Evolutionary conservation across 2,329 filamentous ascomycete genomes (phyloP).

Genomic region (Cyphellophora attinorum): DNA sequence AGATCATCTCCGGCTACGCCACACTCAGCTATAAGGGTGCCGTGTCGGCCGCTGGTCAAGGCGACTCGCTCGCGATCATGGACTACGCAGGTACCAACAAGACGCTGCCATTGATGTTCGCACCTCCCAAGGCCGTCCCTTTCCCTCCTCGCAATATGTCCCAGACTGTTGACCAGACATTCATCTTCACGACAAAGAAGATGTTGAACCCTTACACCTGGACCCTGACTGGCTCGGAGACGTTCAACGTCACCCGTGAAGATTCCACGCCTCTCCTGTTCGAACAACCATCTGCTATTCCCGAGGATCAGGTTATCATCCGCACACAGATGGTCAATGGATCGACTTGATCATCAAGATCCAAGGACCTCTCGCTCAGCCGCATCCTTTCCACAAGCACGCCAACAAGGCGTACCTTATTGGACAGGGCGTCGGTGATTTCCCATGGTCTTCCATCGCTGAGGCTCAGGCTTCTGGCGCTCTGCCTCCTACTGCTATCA

Average conservation of each 20-base stretch:
- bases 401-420: slow-evolving; percentile 51
- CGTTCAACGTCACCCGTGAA: slow-evolving; percentile 28
- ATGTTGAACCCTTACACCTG: slow-evolving; percentile 31
- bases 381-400: slow-evolving; percentile 59
- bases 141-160: slow-evolving; percentile 40
- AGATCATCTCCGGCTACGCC: slow-evolving; percentile 47
- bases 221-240: slow-evolving; percentile 39
- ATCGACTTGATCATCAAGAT: slow-evolving; percentile 45
- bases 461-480: slow-evolving; percentile 46
- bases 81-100: slow-evolving; percentile 39
- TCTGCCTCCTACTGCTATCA: slow-evolving; percentile 41
- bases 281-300: slow-evolving; percentile 25
- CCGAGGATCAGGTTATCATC: slow-evolving; percentile 39
- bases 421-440: slow-evolving; percentile 42
- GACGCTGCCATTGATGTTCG: slow-evolving; percentile 33
- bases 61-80: slow-evolving; percentile 36
- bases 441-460: slow-evolving; percentile 43
- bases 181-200: slow-evolving; percentile 25
- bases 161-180: slow-evolving; percentile 36
- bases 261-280: slow-evolving; percentile 39
- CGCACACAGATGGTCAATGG: slow-evolving; percentile 41
- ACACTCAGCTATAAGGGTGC: slow-evolving; percentile 33
- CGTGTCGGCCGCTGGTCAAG: slow-evolving; percentile 13
- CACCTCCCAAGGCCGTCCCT: slow-evolving; percentile 33
- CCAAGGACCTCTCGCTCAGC: slow-evolving; percentile 36